Base-by-base conservation (phyloP, 495 filamentous ascomycete genomes). In the Aspergillus biplanus region DNA sequence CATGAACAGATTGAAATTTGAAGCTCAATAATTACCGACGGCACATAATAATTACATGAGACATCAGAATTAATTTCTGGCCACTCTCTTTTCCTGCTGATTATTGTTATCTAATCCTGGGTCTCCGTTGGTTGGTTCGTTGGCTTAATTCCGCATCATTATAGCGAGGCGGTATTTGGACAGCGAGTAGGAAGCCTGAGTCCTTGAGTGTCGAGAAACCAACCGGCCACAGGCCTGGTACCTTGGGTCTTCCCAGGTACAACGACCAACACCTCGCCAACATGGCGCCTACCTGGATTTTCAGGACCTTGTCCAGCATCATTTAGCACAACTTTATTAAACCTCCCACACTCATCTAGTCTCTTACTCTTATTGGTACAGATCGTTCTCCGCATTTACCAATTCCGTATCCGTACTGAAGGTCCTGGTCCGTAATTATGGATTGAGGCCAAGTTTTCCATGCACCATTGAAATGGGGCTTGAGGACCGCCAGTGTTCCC, bases 401-500 rank as follows among this genome's bases (percentile, higher is more conserved):
- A 52, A 59, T 52, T 27, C 64, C 53, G 59, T 66, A 44, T 57
- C 54, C 33, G 50, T 57, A 61, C 58, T 35, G 58, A 42, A 58
- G 54, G 59, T 59, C 50, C 55, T 55, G 50, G 44, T 31, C 46
- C 32, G 35, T 52, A 56, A 54, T 52, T 62, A 67, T 67, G 58
- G 62, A 58, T 46, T 58, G 59, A 48, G 58, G 47, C 47, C 59
- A 35, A 52, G 32, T 62, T 59, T 64, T 56, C 62, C 56, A 44
- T 53, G 27, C 63, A 65, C 66, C 66, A 63, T 63, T 70, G 67
- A 59, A 67, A 65, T 65, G 59, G 62, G 67, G 61, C 61, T 65
- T 64, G 58, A 58, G 49, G 59, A 34, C 60, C 65, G 66, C 62
- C 57, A 63, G 54, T 59, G 61, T 66, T 49, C 58, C 64, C 64